Conservation (phyloP, 2,329 filamentous ascomycete species). For the Fusarium siculi region DNA sequence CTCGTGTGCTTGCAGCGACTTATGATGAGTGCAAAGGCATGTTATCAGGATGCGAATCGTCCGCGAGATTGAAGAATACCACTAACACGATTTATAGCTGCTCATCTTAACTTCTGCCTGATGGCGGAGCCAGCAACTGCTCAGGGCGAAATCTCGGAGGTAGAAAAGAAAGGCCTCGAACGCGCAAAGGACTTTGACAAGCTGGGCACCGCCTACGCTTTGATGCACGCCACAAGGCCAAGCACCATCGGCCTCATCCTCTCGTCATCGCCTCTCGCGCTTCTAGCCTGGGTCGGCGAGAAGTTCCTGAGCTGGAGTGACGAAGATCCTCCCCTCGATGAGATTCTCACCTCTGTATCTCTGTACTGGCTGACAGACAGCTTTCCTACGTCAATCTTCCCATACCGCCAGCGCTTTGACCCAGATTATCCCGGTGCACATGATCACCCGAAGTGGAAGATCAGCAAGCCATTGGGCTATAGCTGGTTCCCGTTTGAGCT, state of each 20-base stretch:
- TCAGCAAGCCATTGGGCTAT: slow-evolving; percentile 2
- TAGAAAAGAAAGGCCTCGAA: neutral
- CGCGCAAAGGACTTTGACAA: neutral
- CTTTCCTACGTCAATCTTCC: slow-evolving; percentile 1
- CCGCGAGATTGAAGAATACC: accelerated
- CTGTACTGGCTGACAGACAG: neutral
- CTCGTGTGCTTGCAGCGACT: neutral
- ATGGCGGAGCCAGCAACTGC: neutral
- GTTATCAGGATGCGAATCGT: accelerated
- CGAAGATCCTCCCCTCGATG: neutral
- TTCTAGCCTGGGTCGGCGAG: slow-evolving; percentile 5
- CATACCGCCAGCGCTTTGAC: neutral
- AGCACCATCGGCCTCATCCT: slow-evolving; percentile 4
- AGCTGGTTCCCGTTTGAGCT: slow-evolving; percentile 14
- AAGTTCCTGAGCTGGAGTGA: slow-evolving; percentile 8
- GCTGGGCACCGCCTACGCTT: neutral
- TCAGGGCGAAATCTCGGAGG: neutral
- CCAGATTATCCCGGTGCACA: accelerated
- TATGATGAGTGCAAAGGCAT: slow-evolving; percentile 9
- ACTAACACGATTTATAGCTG: neutral
- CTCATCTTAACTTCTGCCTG: neutral
- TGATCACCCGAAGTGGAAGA: neutral
- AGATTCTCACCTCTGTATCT: neutral
- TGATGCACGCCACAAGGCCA: neutral
- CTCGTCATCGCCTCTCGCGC: neutral